Base-by-base conservation (phyloP, 371 early-diverging fungal genomes). In the Mycotypha africana region DNA sequence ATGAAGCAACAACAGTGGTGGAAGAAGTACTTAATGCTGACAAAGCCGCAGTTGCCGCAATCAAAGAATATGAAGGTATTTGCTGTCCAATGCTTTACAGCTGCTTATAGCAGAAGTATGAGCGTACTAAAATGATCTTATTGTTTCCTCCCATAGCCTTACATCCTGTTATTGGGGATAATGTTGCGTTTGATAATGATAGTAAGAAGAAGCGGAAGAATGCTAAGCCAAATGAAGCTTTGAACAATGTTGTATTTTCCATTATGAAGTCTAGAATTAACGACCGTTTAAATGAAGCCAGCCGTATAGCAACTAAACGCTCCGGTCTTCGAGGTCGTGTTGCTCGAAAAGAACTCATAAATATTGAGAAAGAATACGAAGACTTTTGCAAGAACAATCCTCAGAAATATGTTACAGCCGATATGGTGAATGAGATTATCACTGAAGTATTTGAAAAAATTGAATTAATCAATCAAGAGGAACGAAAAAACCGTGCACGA, bases 301-400 rank as follows among this genome's bases (percentile, higher is more conserved):
- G 74, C 21, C 76, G 85, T 38, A 58, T 77, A 4, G 92, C 95
- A 0, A 82, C 59, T 25, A 78, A 86, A 9, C 73, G 92, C 19
- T 84, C 83, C 38, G 93, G 94, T 16, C 79, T 79, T 35, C 80
- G 93, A 28, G 95, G 95, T 5, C 65, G 65, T 15, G 79, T 70
- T 2, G 91, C 92, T 1, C 76, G 92, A 38, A 65, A 71, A 26
- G 75, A 70, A 12, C 73, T 80, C 12, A 51, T 70, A 8, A 42
- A 47, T 4, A 50, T 81, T 19, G 84, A 84, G 43, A 69, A 77
- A 37, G 82, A 80, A 43, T 47, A 54, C 22, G 51, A 45, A 20
- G 70, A 74, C 9, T 56, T 66, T 25, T 35, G 45, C 9, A 60
- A 63, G 23, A 21, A 60, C 17, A 62, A 70, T 23, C 69, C 75